phyloP scores from a whole-genome alignment of 2,329 filamentous ascomycete species.

The Curvularia verruculosa region DNA sequence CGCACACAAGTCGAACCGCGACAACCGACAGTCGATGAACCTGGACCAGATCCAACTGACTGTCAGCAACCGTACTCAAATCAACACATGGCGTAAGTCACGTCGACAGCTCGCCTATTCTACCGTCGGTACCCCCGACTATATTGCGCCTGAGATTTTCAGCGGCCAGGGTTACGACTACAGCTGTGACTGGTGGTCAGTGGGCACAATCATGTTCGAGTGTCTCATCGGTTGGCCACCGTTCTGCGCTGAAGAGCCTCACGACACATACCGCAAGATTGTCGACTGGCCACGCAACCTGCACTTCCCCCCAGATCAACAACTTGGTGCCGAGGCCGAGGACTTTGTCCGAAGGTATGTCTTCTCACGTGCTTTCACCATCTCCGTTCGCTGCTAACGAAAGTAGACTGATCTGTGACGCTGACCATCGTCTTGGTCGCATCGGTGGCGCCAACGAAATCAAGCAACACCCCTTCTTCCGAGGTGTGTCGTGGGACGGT shows the following conservation, averaged over 20 bases:
- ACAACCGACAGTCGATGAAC: slow-evolving; percentile 89
- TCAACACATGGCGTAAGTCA: slow-evolving; percentile 98
- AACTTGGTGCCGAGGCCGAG: slow-evolving; percentile 85
- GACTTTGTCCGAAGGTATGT: slow-evolving; percentile 87
- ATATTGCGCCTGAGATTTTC: slow-evolving; percentile 98
- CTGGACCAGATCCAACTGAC: slow-evolving; percentile 98
- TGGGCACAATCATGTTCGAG: slow-evolving; percentile 99
- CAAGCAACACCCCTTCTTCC: slow-evolving; percentile 94
- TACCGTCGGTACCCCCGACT: slow-evolving; percentile 96
- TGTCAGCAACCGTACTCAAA: slow-evolving; percentile 95
- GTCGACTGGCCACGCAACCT: slow-evolving; percentile 96
- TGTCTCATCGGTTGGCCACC: slow-evolving; percentile 98
- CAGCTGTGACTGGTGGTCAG: slow-evolving; percentile 98
- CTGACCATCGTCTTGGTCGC: slow-evolving; percentile 87
- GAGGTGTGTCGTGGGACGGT: slow-evolving; percentile 92
- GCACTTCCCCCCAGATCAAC: slow-evolving; percentile 95
- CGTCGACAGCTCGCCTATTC: slow-evolving; percentile 96
- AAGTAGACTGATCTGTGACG: slow-evolving; percentile 85
- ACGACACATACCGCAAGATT: slow-evolving; percentile 98
- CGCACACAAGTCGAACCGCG: slow-evolving; percentile 53
- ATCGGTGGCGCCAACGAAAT: slow-evolving; percentile 85
- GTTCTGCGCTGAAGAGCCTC: slow-evolving; percentile 96
- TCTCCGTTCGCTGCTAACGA: slow-evolving; percentile 23
- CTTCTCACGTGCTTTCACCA: not conserved
- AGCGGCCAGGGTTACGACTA: slow-evolving; percentile 95